phyloP scores from a whole-genome alignment of 164 flowering plant species.

The Pachysandra terminalis region DNA sequence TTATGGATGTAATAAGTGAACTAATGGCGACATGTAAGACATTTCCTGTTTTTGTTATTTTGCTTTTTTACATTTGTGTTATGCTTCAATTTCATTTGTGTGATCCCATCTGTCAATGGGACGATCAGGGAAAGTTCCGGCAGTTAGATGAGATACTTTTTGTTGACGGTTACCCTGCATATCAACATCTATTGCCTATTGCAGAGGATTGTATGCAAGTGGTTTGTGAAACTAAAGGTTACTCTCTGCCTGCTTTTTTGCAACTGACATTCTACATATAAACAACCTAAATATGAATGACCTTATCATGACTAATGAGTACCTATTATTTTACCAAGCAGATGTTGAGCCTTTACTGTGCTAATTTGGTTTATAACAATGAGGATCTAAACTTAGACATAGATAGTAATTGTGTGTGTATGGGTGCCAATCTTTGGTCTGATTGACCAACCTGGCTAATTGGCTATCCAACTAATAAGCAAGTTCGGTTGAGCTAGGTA shows the following conservation, averaged over 20 bases:
- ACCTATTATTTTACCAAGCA: not conserved
- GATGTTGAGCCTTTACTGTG: not conserved
- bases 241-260: not conserved
- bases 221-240: constrained; percentile 91
- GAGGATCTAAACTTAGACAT: not conserved
- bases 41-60: not conserved
- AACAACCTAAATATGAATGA: too few relatives aligned
- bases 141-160: constrained; percentile 82
- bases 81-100: not conserved
- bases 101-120: constrained; percentile 19
- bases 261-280: not conserved
- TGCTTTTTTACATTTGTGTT: not conserved
- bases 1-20: not conserved
- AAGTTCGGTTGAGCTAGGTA: too few relatives aligned
- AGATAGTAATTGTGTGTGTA: not conserved
- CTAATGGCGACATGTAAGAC: not conserved
- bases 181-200: constrained; percentile 51
- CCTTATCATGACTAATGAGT: not conserved
- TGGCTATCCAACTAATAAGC: too few relatives aligned
- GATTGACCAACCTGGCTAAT: not conserved
- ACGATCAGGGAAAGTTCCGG: constrained; percentile 85
- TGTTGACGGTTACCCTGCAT: constrained; percentile 69
- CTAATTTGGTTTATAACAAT: not conserved
- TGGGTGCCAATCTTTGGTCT: not conserved
- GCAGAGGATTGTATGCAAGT: constrained; percentile 66